phyloP scores from a whole-genome alignment of 2,329 filamentous ascomycete genomes.

The Diaporthe humulicola region DNA sequence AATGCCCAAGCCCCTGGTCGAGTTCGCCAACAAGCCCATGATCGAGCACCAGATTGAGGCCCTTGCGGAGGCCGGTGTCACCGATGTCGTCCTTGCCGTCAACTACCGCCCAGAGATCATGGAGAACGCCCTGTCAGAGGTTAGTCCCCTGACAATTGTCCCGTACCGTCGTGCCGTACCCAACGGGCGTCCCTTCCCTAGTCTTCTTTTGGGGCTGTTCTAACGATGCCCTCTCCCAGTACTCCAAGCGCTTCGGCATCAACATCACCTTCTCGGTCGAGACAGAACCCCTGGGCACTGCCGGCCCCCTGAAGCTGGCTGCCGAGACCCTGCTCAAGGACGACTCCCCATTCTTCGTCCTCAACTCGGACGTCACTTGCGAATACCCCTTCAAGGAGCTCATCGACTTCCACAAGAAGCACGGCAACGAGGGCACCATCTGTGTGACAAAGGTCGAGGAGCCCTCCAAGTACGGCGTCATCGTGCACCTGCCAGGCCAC shows the following conservation, averaged over 20 bases:
- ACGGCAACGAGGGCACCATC: conserved; percentile 97
- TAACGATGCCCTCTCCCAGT: conserved; percentile 61
- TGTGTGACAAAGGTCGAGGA: conserved; percentile 99
- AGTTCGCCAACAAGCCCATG: conserved; percentile 99
- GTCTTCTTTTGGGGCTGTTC: background rate
- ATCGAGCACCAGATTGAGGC: conserved; percentile 98
- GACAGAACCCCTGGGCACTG: conserved; percentile 93
- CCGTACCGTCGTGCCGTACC: background rate
- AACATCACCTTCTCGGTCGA: conserved; percentile 98
- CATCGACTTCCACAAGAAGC: conserved; percentile 89
- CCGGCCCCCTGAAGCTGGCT: conserved; percentile 94
- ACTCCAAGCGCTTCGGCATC: conserved; percentile 92
- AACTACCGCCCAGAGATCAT: conserved; percentile 99
- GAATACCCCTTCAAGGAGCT: conserved; percentile 95
- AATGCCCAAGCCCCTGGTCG: conserved; percentile 95
- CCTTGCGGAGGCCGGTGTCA: conserved; percentile 92
- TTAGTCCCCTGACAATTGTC: conserved; percentile 41
- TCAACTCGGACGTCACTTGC: conserved; percentile 99
- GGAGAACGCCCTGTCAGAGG: conserved; percentile 92
- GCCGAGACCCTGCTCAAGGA: conserved; percentile 94
- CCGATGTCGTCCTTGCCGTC: conserved; percentile 96
- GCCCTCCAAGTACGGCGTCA: conserved; percentile 97
- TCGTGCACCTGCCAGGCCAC: conserved; percentile 96
- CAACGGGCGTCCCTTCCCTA: too few relatives aligned
- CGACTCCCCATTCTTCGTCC: conserved; percentile 94